Evolutionary conservation across 202 grass and related monocot species (phyloP).

Genomic region (Carex sylvatica): DNA sequence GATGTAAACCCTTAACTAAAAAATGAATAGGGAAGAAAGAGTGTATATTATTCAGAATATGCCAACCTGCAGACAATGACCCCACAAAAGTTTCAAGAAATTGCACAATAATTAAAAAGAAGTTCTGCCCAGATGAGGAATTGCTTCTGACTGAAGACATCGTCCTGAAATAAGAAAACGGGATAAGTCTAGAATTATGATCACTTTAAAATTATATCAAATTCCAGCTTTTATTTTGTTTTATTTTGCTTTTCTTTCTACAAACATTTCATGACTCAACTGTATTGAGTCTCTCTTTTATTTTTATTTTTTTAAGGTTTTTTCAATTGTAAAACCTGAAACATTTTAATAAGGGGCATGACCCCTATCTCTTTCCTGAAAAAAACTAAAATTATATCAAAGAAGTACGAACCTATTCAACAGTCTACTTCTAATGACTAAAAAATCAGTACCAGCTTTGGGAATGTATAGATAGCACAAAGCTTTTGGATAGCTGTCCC

Average conservation of each 20-base stretch:
- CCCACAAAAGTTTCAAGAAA: conserved; percentile 99
- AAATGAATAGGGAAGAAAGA: neutral
- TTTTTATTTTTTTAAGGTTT: no score
- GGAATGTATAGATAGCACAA: neutral
- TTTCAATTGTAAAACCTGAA: no score
- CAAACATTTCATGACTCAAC: no score
- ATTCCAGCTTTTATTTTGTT: no score
- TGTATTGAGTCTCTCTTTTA: no score
- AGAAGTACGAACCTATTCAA: conserved; percentile 4
- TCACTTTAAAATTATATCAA: neutral
- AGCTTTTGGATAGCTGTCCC: neutral
- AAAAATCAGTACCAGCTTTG: neutral
- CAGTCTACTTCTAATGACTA: neutral
- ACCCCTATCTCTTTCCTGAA: no score
- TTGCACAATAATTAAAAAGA: conserved; percentile 83
- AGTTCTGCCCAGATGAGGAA: conserved; percentile 66
- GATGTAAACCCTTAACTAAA: conserved; percentile 1
- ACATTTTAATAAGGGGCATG: neutral
- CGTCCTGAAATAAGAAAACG: conserved; percentile 55
- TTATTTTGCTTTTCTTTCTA: no score
- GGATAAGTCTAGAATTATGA: conserved; percentile 27
- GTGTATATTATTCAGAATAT: conserved; percentile 10
- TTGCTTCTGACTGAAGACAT: conserved; percentile 98
- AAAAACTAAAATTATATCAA: conserved; percentile 1
- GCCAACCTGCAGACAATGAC: conserved; percentile 88